A percentile compares a stretch with the other conserved stretches of the same genome.
These are phyloP conservation scores for Mortierella sp. DNA, from an alignment of 371 early-diverging fungal species.

Conservation along the genomic window DNA sequence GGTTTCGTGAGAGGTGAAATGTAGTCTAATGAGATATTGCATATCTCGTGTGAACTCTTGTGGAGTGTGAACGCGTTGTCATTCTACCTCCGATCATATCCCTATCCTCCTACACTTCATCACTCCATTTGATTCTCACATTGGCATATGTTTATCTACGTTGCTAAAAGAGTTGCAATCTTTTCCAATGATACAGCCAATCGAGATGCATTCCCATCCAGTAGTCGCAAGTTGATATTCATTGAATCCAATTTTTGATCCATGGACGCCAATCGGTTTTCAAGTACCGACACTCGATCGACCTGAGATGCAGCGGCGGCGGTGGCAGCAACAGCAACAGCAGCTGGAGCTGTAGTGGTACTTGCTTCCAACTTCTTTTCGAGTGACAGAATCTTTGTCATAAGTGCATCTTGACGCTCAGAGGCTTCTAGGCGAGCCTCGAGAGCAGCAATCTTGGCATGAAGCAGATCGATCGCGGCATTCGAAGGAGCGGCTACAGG, in stretches of 20 bases:
- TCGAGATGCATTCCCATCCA: constrained; percentile 19
- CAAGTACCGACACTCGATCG: constrained; percentile 18
- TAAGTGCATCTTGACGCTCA: constrained; percentile 28
- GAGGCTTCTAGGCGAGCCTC: constrained; percentile 31
- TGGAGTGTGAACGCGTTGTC: no score
- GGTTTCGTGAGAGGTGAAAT: no score
- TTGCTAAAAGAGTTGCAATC: constrained; percentile 31
- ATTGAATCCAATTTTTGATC: constrained; percentile 32
- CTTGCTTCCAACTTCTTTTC: constrained; percentile 29
- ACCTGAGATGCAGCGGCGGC: not conserved
- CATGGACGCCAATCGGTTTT: constrained; percentile 35
- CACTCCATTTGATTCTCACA: no score
- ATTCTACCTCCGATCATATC: not conserved
- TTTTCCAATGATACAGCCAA: constrained; percentile 37
- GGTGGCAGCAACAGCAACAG: not conserved
- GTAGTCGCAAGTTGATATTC: constrained; percentile 9
- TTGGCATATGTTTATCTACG: not conserved
- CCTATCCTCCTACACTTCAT: no score
- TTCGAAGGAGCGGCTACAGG: not conserved
- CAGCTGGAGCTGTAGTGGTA: not conserved
- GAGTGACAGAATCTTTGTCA: constrained; percentile 25
- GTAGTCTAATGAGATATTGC: not conserved
- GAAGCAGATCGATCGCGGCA: constrained; percentile 18
- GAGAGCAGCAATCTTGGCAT: constrained; percentile 26
- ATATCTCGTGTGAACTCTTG: not conserved